Base-by-base conservation (phyloP, 2,329 filamentous ascomycete genomes). In the Fusarium stilboides region DNA sequence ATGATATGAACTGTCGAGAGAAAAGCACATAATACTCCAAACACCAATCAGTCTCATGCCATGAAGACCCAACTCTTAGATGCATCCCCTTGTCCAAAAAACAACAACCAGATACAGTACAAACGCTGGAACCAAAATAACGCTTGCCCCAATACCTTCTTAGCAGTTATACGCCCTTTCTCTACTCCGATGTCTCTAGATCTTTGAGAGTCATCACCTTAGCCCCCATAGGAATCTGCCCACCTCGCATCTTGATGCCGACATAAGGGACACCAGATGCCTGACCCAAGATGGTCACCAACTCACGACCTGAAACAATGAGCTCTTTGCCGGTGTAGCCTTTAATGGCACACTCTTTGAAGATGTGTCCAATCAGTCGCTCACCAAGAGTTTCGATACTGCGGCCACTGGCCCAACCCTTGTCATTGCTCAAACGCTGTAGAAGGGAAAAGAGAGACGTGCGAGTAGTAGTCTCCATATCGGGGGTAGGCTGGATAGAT, bases 351-450 rank as follows among this genome's bases (percentile, higher is more conserved):
- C 75, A 80, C 62, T 72, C 74, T 58, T 78, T 79, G 61, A 80
- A 76, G n/a, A 78, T 72, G 55, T 72, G 76, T 28, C 79, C 78
- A 65, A 88, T 87, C 20, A 91, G 83, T 3, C 55, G 72, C 65
- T 86, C 87, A 0, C 80, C 82, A 0, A 92, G 58, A 0, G 84
- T 86, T 45, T 87, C 79, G 2, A 92, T 83, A 57, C 91, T 90
- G 3, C 89, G 83, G 1, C 85, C 89, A 68, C 87, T 91, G 0
- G 85, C 90, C 87, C 89, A 92, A 24, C 81, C 82, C 7, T 82
- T 76, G 17, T 86, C 79, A 2, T 67, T 67, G 0, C 81, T 76
- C 1, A 91, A 77, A 0, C 71, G 60, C 1, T 74, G 62, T 47
- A 91, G 85, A 0, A 76, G 75, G 3, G 74, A 53, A 19, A 80